A percentile compares a stretch with the other conserved stretches of the same genome.
Evolutionary conservation across 352 stramenopile genomes (phyloP).

Genomic region (Phytophthora melonis): DNA sequence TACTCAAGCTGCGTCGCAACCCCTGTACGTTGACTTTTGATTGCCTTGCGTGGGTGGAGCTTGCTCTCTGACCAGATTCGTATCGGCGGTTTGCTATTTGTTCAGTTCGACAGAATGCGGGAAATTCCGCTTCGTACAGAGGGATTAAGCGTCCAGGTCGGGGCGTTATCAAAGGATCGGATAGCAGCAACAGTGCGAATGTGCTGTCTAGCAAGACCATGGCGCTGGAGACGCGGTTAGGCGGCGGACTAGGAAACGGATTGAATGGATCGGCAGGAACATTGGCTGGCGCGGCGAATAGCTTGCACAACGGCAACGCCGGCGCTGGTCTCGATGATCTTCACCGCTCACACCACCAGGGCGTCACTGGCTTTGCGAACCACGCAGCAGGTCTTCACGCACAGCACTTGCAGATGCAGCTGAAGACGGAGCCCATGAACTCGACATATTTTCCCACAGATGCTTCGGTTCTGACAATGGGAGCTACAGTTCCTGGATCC

Average conservation of each 20-base stretch:
- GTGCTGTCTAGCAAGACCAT: conserved; percentile 78
- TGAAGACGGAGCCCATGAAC: conserved; percentile 75
- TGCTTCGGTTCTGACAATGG: conserved; percentile 69
- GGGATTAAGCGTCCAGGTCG: conserved; percentile 69
- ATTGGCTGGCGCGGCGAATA: conserved; percentile 27
- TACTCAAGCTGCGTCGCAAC: conserved; percentile 83
- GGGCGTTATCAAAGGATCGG: conserved; percentile 54
- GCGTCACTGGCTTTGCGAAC: conserved; percentile 21
- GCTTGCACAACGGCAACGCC: conserved; percentile 29
- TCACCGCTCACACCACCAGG: conserved; percentile 40
- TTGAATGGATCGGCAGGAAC: conserved; percentile 32
- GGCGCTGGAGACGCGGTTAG: conserved; percentile 75
- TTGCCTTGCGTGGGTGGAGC: neutral
- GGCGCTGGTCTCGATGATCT: conserved; percentile 35
- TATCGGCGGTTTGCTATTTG: conserved; percentile 11
- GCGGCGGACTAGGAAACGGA: conserved; percentile 46
- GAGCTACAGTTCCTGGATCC: conserved; percentile 30
- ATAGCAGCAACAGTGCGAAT: conserved; percentile 79
- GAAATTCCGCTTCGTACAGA: conserved; percentile 58
- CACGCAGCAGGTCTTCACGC: conserved; percentile 28
- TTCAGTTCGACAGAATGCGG: conserved; percentile 74
- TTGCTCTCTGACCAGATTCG: conserved; percentile 16
- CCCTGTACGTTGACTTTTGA: conserved; percentile 64
- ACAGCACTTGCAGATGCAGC: conserved; percentile 47
- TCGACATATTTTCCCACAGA: conserved; percentile 76